Evolutionary conservation across 139 green algal genomes (phyloP).

Genomic region (Auxenochlorella pyrenoidosa): DNA sequence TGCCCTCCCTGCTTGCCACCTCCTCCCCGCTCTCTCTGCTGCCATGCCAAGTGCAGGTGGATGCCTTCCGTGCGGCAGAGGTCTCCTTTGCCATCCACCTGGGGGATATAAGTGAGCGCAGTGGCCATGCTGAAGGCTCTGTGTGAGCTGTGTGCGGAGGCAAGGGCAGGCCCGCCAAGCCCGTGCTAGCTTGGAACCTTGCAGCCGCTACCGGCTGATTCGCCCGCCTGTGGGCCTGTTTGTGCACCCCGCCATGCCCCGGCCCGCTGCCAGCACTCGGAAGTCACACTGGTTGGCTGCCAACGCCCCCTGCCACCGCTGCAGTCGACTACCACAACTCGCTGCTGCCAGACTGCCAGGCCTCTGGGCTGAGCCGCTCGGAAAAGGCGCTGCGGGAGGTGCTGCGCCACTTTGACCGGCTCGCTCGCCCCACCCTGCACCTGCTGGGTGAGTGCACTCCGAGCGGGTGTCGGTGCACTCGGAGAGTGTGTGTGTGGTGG

Average conservation of each 20-base stretch:
- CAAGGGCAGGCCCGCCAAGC: no score
- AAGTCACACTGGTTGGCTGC: not conserved
- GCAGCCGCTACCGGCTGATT: no score
- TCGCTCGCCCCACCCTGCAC: conserved; percentile 61
- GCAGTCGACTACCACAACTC: conserved; percentile 42
- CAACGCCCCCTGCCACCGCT: not conserved
- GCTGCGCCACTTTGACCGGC: conserved; percentile 55
- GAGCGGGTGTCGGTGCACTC: not conserved
- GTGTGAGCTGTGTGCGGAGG: no score
- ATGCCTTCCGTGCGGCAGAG: conserved; percentile 15
- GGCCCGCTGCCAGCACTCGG: no score
- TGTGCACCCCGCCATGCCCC: not conserved
- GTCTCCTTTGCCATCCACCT: conserved; percentile 66
- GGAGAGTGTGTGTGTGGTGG: no score
- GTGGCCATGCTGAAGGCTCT: not conserved
- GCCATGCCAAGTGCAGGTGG: not conserved
- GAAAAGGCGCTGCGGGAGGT: conserved; percentile 56
- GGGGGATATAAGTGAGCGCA: conserved; percentile 60
- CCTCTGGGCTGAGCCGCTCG: not conserved
- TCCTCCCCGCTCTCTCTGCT: not conserved
- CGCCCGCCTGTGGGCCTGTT: no score
- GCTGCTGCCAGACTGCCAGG: not conserved
- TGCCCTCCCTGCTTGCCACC: no score
- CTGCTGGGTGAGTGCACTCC: conserved; percentile 49
- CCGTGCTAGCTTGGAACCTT: no score